phyloP scores from a whole-genome alignment of 371 early-diverging fungal species.

The Lichtheimia ornata region DNA sequence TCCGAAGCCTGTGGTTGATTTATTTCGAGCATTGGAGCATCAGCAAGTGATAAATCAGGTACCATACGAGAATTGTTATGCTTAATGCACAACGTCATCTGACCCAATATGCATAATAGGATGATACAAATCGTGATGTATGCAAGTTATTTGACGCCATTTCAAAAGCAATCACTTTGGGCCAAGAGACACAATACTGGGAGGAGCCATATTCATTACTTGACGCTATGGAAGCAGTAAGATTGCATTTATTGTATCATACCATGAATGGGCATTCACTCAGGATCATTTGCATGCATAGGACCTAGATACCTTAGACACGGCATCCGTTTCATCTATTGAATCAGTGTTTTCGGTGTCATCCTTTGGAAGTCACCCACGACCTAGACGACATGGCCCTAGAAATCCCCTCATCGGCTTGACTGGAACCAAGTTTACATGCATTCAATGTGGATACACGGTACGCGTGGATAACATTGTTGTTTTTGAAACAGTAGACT shows the following conservation, averaged over 20 bases:
- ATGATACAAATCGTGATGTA: not conserved
- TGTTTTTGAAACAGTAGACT: not conserved
- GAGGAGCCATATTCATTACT: constrained; percentile 2
- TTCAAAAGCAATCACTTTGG: not conserved
- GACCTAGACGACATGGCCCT: not conserved
- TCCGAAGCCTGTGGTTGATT: not conserved
- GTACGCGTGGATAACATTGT: not conserved
- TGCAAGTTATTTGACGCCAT: constrained; percentile 2
- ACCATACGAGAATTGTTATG: not conserved
- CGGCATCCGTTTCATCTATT: not conserved
- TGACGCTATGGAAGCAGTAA: not conserved
- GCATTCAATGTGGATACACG: not conserved
- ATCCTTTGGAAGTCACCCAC: not conserved
- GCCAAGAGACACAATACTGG: not conserved
- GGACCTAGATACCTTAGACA: not conserved
- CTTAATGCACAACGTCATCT: not conserved
- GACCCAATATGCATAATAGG: not conserved
- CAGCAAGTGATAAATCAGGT: too few relatives aligned
- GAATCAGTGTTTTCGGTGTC: not conserved
- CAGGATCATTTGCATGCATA: not conserved
- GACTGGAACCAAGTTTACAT: constrained; percentile 2
- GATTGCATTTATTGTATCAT: not conserved
- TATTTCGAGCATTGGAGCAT: not conserved
- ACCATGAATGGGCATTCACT: not conserved
- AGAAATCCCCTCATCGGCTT: not conserved